These are phyloP conservation scores for Talaromyces sp. DNA, from an alignment of 2,329 filamentous ascomycete species.

Conservation along the genomic window DNA sequence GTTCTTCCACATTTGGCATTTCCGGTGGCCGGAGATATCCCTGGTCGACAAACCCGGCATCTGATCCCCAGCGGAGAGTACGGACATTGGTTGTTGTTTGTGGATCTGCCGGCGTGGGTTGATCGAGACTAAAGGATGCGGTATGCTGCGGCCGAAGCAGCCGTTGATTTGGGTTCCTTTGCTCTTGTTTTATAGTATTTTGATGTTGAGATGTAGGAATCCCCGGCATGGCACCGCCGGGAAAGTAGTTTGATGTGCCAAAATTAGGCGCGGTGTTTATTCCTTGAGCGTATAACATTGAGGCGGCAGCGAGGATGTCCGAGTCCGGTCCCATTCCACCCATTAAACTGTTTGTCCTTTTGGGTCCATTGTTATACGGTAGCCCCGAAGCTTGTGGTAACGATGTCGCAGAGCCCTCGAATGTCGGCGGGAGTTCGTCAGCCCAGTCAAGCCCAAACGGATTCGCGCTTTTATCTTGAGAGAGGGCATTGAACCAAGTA, in stretches of 20 bases:
- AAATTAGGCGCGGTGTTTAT: conserved; percentile 12
- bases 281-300: conserved; percentile 41
- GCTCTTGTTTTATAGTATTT: conserved; percentile 16
- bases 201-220: conserved; percentile 17
- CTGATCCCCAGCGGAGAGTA: conserved; percentile 61
- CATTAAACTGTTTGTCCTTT: conserved; percentile 19
- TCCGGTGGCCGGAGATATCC: conserved; percentile 55
- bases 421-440: conserved; percentile 55
- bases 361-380: conserved; percentile 21
- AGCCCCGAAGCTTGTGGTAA: conserved; percentile 49
- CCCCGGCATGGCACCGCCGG: conserved; percentile 17
- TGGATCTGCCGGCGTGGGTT: conserved; percentile 28
- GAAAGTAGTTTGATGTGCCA: conserved; percentile 13
- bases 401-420: conserved; percentile 62
- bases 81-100: conserved; percentile 35
- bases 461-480: conserved; percentile 22
- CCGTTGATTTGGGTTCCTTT: conserved; percentile 16
- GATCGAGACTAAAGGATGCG: conserved; percentile 30
- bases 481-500: conserved; percentile 27
- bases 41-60: conserved; percentile 57
- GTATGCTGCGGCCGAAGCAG: conserved; percentile 30
- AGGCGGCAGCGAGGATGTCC: conserved; percentile 55
- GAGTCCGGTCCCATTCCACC: conserved; percentile 22
- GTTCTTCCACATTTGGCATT: conserved; percentile 54
- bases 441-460: conserved; percentile 32